Evolutionary conservation across 75 land plant genomes (phyloP).

Genomic region (Pseudotsuga menziesii): DNA sequence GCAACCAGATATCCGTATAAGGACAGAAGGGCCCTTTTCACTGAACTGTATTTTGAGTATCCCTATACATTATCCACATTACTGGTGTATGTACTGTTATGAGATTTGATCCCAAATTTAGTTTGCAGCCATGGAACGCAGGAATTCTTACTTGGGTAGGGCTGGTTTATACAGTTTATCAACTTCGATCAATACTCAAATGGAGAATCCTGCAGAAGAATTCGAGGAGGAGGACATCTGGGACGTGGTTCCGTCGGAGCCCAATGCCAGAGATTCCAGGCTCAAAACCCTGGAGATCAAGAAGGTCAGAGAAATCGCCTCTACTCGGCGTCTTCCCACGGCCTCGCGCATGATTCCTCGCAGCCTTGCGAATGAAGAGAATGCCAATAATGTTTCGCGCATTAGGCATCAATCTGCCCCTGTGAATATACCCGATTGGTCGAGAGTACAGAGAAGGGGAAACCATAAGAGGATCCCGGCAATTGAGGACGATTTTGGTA

Average conservation of each 20-base stretch:
- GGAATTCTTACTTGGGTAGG: no score
- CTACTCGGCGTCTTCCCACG: slow-evolving; percentile 5
- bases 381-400: background rate
- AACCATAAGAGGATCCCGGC: background rate
- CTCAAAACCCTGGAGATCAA: background rate
- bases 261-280: background rate
- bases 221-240: slow-evolving; percentile 40
- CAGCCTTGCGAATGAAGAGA: background rate
- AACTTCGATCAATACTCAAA: no score
- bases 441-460: slow-evolving; percentile 21
- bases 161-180: no score
- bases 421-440: slow-evolving; percentile 59
- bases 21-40: no score
- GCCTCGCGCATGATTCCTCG: slow-evolving; percentile 28
- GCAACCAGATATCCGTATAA: no score
- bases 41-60: no score
- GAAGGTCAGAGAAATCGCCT: background rate
- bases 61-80: no score
- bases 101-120: no score
- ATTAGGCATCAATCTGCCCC: slow-evolving; percentile 51
- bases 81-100: no score
- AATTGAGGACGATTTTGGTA: background rate
- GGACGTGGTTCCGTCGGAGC: background rate
- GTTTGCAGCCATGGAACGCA: no score
- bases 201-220: slow-evolving; percentile 12